Base-by-base conservation (phyloP, 163 green algal species). In the Trebouxiophyceae sp. region DNA sequence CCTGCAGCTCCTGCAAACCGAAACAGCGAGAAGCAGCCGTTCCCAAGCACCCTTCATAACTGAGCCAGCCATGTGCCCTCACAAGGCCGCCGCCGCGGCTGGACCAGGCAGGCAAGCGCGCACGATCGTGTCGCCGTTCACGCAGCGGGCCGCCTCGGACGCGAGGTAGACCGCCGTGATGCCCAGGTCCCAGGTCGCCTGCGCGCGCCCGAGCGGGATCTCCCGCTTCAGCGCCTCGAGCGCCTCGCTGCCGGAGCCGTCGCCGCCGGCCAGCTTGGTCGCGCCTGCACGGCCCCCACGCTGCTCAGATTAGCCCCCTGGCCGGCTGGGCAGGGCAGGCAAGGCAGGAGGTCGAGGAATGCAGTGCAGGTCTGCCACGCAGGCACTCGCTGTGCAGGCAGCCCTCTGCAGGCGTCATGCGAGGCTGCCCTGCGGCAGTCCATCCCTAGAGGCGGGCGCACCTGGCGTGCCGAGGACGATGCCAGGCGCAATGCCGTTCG, bases 401-500 rank as follows among this genome's bases (percentile, higher is more conserved):
- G 22, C 60, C 28, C 32, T 33, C 33, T 54, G n/a, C 5, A 4
- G 5, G 30, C 5, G 5, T 12, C 4, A 23, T 19, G 8, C 6
- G 6, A 54, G 5, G 19, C 32, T 24, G 6, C 4, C 5, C 8
- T 54, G 16, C 23, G 30, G 22, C 4, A 28, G 23, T 6, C 31
- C 31, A 65, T 19, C 7, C 8, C 4, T 8, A 12, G 31, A 65
- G 33, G 24, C 1, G 5, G 5, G 58, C 5, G 39, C 33, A 72
- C 72, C 77, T 57, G 76, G 70, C 5, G 90, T 98, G 60, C 86
- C 91, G 1, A 78, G 77, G 54, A 97, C 95, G 39, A 89, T 90
- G 0, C 93, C 93, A 1, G 93, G 93, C 8, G 93, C 93, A 6
- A 98, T 79, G 28, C 88, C 90, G 32, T 90, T 90, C 7, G 93